These are phyloP conservation scores for Radiomyces spectabilis DNA, from an alignment of 192 early-diverging fungal species.

Conservation along the genomic window DNA sequence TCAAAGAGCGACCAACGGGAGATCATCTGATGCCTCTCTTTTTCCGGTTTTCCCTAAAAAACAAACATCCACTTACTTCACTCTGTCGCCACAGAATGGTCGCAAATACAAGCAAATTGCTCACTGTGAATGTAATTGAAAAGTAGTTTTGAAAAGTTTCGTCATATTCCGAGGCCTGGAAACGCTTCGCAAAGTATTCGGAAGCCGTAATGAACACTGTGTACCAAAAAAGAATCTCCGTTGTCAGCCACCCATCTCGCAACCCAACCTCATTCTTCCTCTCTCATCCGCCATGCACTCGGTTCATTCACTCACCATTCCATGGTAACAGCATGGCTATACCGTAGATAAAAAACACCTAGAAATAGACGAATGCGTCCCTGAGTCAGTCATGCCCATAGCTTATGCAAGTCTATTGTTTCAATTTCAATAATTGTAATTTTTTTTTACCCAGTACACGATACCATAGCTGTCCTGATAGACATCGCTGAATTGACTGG, in stretches of 20 bases:
- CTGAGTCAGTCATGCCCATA: too few species aligned
- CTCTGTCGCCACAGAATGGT: constrained; percentile 45
- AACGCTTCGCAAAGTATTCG: constrained; percentile 60
- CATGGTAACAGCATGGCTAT: constrained; percentile 69
- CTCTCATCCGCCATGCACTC: neutral
- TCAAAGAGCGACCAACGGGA: neutral
- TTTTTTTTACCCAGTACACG: constrained; percentile 4
- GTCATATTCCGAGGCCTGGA: constrained; percentile 49
- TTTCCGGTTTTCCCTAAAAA: constrained; percentile 23
- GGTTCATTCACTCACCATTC: constrained; percentile 59
- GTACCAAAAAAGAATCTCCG: neutral
- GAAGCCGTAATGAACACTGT: constrained; percentile 71
- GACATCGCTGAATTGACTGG: too few species aligned
- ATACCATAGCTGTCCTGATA: constrained; percentile 7
- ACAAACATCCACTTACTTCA: constrained; percentile 19
- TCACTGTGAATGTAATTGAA: constrained; percentile 52
- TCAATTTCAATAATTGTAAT: neutral
- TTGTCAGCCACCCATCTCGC: too few species aligned
- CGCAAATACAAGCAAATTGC: constrained; percentile 47
- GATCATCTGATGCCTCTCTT: neutral
- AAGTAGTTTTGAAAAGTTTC: constrained; percentile 76
- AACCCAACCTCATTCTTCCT: neutral
- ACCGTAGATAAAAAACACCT: constrained; percentile 68
- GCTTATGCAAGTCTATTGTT: neutral
- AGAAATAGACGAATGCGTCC: neutral